Conservation (phyloP, 257 asterid species). For the Nicotiana noctiflora region DNA sequence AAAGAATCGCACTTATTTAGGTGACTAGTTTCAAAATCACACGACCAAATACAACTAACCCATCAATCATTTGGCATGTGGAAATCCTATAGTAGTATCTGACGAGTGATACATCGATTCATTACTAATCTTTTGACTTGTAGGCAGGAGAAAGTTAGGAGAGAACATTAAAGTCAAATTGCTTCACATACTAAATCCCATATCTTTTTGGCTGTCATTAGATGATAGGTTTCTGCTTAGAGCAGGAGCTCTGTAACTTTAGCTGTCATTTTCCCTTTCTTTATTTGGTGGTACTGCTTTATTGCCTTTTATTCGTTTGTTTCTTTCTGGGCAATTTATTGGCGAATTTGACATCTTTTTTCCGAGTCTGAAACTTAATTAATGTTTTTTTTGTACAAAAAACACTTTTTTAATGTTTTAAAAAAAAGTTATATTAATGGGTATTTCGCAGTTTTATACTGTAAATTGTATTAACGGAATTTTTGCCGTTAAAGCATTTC, state of each 20-base stretch:
- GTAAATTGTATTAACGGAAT: too few relatives aligned
- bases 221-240: neutral
- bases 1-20: slow-evolving; percentile 2
- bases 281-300: neutral
- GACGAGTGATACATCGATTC: neutral
- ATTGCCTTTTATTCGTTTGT: neutral
- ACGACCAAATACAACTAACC: slow-evolving; percentile 19
- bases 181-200: neutral
- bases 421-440: too few relatives aligned
- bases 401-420: too few relatives aligned
- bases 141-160: neutral
- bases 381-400: too few relatives aligned
- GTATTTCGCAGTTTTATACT: too few relatives aligned
- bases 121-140: slow-evolving; percentile 15
- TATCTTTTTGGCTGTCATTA: neutral
- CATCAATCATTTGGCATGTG: slow-evolving; percentile 13
- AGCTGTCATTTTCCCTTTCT: neutral
- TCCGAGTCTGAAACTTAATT: too few relatives aligned
- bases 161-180: slow-evolving; percentile 17
- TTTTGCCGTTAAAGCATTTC: too few relatives aligned
- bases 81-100: neutral
- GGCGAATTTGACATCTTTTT: neutral
- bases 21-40: slow-evolving; percentile 22
- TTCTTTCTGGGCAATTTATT: slow-evolving; percentile 4
- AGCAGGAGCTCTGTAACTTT: neutral